Conservation (phyloP, 108 stramenopile genomes). For the Pseudonitzschia delicatissima region DNA sequence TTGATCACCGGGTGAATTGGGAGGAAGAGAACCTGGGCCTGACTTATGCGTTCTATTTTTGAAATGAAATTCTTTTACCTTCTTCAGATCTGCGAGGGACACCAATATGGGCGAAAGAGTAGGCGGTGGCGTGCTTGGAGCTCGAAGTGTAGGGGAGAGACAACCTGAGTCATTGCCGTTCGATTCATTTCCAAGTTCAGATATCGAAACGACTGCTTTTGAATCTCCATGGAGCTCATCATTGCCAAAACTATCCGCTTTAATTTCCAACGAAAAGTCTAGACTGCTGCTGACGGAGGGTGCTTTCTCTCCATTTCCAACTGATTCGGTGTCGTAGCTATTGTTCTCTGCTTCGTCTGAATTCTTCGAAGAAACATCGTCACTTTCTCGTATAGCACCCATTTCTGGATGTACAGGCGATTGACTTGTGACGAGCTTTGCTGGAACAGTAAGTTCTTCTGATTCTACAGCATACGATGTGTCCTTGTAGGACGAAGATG, state of each 20-base stretch:
- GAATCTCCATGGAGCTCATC: not conserved
- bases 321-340: not conserved
- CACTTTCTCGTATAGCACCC: conserved; percentile 1
- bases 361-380: conserved; percentile 20
- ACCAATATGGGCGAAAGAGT: conserved; percentile 68
- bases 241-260: not conserved
- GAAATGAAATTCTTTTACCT: conserved; percentile 21
- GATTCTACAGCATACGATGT: conserved; percentile 18
- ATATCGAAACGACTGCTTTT: not conserved
- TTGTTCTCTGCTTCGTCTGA: not conserved
- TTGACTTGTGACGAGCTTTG: conserved; percentile 6
- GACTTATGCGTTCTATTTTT: not conserved
- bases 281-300: not conserved
- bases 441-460: conserved; percentile 19
- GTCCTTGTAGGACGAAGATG: conserved; percentile 57
- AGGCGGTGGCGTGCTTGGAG: conserved; percentile 67
- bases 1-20: conserved; percentile 17
- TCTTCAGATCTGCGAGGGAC: conserved; percentile 66
- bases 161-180: not conserved
- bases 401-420: not conserved
- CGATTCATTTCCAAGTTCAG: not conserved
- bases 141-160: conserved; percentile 48
- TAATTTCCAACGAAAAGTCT: not conserved
- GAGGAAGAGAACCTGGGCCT: conserved; percentile 33
- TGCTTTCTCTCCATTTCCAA: not conserved